A percentile compares a stretch with the other conserved stretches of the same genome.
These are phyloP conservation scores for Ceratopteris richardii DNA, from an alignment of 75 land plant species.

Conservation along the genomic window DNA sequence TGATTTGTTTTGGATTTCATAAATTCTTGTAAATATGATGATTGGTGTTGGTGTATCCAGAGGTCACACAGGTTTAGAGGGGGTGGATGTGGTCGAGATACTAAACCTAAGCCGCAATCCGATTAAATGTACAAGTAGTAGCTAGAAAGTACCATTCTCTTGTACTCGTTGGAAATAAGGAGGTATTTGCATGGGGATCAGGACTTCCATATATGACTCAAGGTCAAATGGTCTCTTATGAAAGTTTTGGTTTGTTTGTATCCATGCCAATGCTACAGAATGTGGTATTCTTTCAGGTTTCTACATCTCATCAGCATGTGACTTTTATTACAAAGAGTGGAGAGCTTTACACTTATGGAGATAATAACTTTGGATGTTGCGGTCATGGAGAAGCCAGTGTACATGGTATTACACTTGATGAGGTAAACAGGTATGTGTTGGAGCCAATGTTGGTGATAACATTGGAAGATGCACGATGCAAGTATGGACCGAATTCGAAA, in stretches of 20 bases:
- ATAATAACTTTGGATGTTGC: constrained; percentile 87
- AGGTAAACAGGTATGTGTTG: constrained; percentile 35
- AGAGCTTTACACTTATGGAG: constrained; percentile 93
- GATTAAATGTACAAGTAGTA: constrained; percentile 63
- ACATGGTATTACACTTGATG: too few relatives aligned
- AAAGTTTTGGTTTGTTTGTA: not conserved
- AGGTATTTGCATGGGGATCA: constrained; percentile 66
- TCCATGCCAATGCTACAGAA: constrained; percentile 26
- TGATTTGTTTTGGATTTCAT: too few relatives aligned
- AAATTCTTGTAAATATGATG: too few relatives aligned
- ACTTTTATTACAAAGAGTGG: constrained; percentile 72
- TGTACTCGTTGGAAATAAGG: constrained; percentile 44
- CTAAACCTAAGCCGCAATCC: too few relatives aligned
- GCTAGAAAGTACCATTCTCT: constrained; percentile 77
- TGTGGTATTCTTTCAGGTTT: constrained; percentile 52
- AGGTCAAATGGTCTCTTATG: not conserved
- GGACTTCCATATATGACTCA: not conserved
- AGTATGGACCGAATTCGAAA: too few relatives aligned
- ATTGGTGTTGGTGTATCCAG: too few relatives aligned
- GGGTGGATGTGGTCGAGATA: too few relatives aligned
- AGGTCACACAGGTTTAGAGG: too few relatives aligned
- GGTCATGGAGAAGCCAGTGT: constrained; percentile 50
- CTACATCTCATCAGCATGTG: constrained; percentile 80
- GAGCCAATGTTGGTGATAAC: constrained; percentile 58
- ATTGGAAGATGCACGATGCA: constrained; percentile 54